A percentile compares a stretch with the other conserved stretches of the same genome.
Conservation (phyloP, 1,284 basidiomycete species). For the Ganoderma multipileum region DNA sequence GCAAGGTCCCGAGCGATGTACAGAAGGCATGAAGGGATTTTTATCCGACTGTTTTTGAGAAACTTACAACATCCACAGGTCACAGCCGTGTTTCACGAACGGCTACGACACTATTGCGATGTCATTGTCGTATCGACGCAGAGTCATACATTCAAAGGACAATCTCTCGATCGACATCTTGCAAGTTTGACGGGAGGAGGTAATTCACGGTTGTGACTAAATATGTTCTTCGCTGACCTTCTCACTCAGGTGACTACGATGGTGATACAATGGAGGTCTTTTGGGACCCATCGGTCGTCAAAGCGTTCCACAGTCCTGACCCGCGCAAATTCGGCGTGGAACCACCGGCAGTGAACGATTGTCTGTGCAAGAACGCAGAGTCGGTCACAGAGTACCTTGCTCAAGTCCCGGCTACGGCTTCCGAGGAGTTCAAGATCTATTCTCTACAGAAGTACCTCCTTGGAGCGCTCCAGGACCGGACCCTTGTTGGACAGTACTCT, state of each 20-base stretch:
- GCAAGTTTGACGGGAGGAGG: conserved; percentile 52
- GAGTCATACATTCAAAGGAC: conserved; percentile 35
- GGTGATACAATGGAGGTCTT: conserved; percentile 50
- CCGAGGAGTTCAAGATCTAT: conserved; percentile 37
- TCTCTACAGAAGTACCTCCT: conserved; percentile 57
- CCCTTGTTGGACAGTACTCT: conserved; percentile 62
- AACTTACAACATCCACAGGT: conserved; percentile 38
- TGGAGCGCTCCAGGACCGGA: conserved; percentile 50
- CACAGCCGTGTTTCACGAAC: conserved; percentile 44
- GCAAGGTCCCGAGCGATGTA: conserved; percentile 53
- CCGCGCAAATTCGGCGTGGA: conserved; percentile 50
- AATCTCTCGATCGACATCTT: conserved; percentile 39
- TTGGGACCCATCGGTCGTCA: conserved; percentile 53
- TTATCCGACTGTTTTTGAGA: neutral
- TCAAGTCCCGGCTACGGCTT: conserved; percentile 22
- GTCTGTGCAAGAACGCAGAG: conserved; percentile 52
- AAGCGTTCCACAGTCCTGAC: conserved; percentile 56
- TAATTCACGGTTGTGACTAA: conserved; percentile 22
- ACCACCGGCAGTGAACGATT: conserved; percentile 46
- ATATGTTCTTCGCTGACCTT: neutral
- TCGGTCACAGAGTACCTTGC: conserved; percentile 49
- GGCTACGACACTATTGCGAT: conserved; percentile 44
- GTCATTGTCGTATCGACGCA: conserved; percentile 51
- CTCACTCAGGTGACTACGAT: conserved; percentile 50
- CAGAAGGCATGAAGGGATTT: conserved; percentile 44